phyloP scores from a whole-genome alignment of 768 basidiomycete genomes.

The Psilocybe tampanensis region DNA sequence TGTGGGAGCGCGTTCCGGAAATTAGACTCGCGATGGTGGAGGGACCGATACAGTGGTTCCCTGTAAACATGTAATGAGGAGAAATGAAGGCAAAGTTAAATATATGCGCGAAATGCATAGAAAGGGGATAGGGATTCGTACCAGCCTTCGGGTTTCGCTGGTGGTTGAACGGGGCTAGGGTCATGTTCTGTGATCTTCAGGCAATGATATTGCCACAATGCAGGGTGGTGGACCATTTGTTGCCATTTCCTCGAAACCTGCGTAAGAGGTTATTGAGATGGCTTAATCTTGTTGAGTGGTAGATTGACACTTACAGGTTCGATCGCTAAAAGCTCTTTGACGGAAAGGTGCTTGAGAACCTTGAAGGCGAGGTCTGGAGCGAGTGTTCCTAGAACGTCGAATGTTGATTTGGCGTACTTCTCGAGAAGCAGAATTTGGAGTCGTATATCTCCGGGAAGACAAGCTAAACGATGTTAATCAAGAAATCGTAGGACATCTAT shows the following conservation, averaged over 20 bases:
- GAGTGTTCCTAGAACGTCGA: conserved; percentile 78
- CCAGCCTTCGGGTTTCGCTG: conserved; percentile 73
- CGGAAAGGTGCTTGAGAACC: conserved; percentile 55
- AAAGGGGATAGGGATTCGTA: conserved; percentile 31
- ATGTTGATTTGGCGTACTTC: conserved; percentile 81
- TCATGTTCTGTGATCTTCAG: conserved; percentile 72
- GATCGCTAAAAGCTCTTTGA: conserved; percentile 63
- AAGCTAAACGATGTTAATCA: conserved; percentile 43
- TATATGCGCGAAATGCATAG: neutral
- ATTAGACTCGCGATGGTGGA: conserved; percentile 87
- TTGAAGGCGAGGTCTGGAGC: conserved; percentile 65
- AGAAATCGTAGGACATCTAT: neutral
- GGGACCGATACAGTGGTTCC: conserved; percentile 71
- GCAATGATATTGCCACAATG: conserved; percentile 79
- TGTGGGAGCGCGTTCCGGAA: conserved; percentile 78
- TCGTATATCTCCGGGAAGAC: conserved; percentile 83
- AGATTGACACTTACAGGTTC: conserved; percentile 47
- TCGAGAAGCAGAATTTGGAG: conserved; percentile 83
- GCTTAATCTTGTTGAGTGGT: conserved; percentile 27
- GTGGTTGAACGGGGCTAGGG: conserved; percentile 65
- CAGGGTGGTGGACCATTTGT: conserved; percentile 56
- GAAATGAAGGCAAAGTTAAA: neutral
- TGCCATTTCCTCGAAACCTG: conserved; percentile 52
- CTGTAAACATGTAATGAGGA: conserved; percentile 19
- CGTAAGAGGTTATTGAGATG: conserved; percentile 34